Percentiles rank a stretch among this genome's conserved stretches.
Evolutionary conservation across 257 asterid species (phyloP).

Genomic region (Solanum dulcamara): DNA sequence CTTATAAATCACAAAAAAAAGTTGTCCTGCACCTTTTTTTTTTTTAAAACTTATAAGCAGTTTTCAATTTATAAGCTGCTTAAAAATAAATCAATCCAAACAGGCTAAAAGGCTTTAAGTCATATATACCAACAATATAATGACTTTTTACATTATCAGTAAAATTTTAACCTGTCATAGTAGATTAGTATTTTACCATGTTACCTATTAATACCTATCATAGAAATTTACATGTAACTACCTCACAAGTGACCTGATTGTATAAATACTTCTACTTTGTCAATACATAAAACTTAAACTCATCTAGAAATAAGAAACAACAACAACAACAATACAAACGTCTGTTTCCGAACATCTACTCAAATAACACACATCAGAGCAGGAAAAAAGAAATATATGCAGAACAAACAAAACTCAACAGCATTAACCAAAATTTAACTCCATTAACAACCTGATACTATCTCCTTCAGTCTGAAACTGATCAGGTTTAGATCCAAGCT

Average conservation of each 20-base stretch:
- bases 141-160: neutral
- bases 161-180: neutral
- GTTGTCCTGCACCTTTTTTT: no score
- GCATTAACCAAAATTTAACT: neutral
- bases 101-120: no score
- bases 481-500: constrained; percentile 90
- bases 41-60: no score
- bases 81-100: no score
- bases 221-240: neutral
- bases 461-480: constrained; percentile 79
- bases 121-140: neutral
- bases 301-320: neutral
- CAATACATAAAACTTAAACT: neutral
- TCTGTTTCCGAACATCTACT: no score
- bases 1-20: no score
- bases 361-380: neutral
- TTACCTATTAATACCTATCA: neutral
- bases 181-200: neutral
- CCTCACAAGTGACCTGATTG: neutral
- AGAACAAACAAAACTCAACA: neutral
- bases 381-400: neutral
- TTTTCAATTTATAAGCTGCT: no score
- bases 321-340: neutral
- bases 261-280: neutral
- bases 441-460: constrained; percentile 43